phyloP scores from a whole-genome alignment of 2,329 filamentous ascomycete species.

The Claviceps quebecensis region DNA sequence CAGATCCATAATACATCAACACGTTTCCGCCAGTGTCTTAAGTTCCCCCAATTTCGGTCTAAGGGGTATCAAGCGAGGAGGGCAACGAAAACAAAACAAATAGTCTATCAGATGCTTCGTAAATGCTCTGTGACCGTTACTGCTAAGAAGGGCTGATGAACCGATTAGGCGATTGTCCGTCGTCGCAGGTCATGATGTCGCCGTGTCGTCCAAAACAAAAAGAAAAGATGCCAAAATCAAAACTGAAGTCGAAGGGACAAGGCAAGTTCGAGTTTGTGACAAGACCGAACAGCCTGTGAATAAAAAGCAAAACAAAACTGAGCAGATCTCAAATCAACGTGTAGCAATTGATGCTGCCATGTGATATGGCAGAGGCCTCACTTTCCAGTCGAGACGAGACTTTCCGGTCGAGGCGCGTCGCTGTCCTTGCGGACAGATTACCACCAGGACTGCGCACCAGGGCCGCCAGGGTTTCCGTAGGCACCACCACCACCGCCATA shows the following conservation, averaged over 20 bases:
- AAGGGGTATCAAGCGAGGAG: conserved; percentile 30
- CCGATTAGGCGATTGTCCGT: conserved; percentile 19
- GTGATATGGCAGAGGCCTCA: background rate
- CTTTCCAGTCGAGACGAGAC: background rate
- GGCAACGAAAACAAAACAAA: conserved; percentile 30
- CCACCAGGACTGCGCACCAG: conserved; percentile 54
- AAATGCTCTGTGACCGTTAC: conserved; percentile 25
- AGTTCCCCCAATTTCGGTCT: conserved; percentile 27
- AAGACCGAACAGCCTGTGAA: background rate
- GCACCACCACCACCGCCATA: conserved; percentile 28
- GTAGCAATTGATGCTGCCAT: conserved; percentile 5
- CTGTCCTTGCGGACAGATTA: conserved; percentile 17
- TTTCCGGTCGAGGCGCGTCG: background rate
- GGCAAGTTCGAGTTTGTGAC: background rate
- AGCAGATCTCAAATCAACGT: conserved; percentile 4
- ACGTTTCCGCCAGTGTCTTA: conserved; percentile 24
- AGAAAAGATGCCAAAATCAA: conserved; percentile 8
- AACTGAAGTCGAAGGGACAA: conserved; percentile 5
- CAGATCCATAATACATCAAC: conserved; percentile 20
- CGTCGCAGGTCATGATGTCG: conserved; percentile 27
- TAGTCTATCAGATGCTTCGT: conserved; percentile 31
- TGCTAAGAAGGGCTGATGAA: conserved; percentile 19
- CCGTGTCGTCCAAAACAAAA: conserved; percentile 21
- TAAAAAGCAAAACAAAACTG: conserved; percentile 4
- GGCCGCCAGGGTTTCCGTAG: conserved; percentile 57